Conservation (phyloP, 2,329 filamentous ascomycete species). For the Penicillium sp. region DNA sequence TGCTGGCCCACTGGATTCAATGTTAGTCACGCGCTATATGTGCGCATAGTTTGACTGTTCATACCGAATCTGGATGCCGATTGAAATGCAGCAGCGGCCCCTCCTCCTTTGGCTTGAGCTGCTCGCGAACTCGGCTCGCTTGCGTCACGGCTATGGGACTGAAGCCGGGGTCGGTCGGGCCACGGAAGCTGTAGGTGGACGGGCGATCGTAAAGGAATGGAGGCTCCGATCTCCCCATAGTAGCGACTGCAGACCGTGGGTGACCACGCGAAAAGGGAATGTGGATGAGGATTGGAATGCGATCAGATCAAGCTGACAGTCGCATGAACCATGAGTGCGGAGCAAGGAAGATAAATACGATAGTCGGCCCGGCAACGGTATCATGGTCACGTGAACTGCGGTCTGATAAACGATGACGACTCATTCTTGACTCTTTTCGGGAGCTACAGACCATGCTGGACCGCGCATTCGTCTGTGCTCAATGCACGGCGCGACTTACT, state of each 20-base stretch:
- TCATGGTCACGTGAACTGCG: slow-evolving; percentile 11
- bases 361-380: slow-evolving; percentile 33
- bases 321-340: slow-evolving; percentile 4
- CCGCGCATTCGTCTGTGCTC: slow-evolving; percentile 27
- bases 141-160: slow-evolving; percentile 83
- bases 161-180: slow-evolving; percentile 56
- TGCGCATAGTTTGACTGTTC: slow-evolving; percentile 24
- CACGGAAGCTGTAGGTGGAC: slow-evolving; percentile 51
- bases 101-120: slow-evolving; percentile 59
- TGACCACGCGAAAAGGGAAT: slow-evolving; percentile 35
- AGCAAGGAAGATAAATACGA: slow-evolving; percentile 17
- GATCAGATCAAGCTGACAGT: slow-evolving; percentile 18
- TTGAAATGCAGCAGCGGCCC: slow-evolving; percentile 80
- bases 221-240: slow-evolving; percentile 52
- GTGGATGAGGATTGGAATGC: slow-evolving; percentile 22
- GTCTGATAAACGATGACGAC: slow-evolving; percentile 4
- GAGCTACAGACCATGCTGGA: slow-evolving; percentile 24
- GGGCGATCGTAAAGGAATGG: slow-evolving; percentile 70
- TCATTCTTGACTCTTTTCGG: not conserved
- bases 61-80: slow-evolving; percentile 72
- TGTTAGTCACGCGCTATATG: slow-evolving; percentile 9
- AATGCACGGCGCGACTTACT: slow-evolving; percentile 25
- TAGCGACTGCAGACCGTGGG: slow-evolving; percentile 28
- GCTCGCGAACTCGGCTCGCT: slow-evolving; percentile 65
- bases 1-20: slow-evolving; percentile 36